A percentile compares a stretch with the other conserved stretches of the same genome.
phyloP scores from a whole-genome alignment of 768 basidiomycete species.

The Mycena kentingensis region DNA sequence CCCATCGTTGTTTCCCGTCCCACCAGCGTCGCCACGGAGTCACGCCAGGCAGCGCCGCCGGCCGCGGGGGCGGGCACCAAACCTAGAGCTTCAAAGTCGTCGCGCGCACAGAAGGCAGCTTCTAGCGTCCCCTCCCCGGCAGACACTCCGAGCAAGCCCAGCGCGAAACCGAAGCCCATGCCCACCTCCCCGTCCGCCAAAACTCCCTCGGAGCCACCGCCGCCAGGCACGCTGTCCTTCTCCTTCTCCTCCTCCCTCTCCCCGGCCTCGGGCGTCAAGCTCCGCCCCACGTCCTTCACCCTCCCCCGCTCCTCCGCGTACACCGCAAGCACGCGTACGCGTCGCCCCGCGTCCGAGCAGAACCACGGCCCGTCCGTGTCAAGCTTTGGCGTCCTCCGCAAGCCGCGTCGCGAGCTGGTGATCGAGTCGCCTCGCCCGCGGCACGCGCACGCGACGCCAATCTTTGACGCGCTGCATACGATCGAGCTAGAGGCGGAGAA shows the following conservation, averaged over 20 bases:
- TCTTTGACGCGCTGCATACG: background rate
- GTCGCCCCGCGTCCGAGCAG: slow-evolving; percentile 16
- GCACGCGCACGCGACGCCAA: background rate
- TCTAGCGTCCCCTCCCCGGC: slow-evolving; percentile 26
- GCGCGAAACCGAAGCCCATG: slow-evolving; percentile 26
- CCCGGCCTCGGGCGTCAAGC: slow-evolving; percentile 41
- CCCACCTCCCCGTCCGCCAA: slow-evolving; percentile 30
- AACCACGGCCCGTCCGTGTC: slow-evolving; percentile 9
- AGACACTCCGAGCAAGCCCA: slow-evolving; percentile 23
- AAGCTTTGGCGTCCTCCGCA: slow-evolving; percentile 4
- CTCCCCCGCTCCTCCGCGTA: slow-evolving; percentile 24
- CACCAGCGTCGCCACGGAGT: background rate
- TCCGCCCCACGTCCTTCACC: slow-evolving; percentile 39
- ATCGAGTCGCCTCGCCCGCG: background rate
- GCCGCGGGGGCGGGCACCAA: background rate
- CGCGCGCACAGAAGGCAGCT: slow-evolving; percentile 30
- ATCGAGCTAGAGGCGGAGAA: background rate
- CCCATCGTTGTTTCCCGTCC: slow-evolving; percentile 14
- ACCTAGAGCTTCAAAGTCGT: slow-evolving; percentile 13
- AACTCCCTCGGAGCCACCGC: slow-evolving; percentile 30
- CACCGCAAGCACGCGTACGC: slow-evolving; percentile 22
- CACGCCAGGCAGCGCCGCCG: background rate
- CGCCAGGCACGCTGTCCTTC: slow-evolving; percentile 23
- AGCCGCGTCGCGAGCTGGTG: slow-evolving; percentile 14
- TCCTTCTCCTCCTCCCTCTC: slow-evolving; percentile 25